phyloP scores from a whole-genome alignment of 148 eudicot genomes.

The Drosera capensis region DNA sequence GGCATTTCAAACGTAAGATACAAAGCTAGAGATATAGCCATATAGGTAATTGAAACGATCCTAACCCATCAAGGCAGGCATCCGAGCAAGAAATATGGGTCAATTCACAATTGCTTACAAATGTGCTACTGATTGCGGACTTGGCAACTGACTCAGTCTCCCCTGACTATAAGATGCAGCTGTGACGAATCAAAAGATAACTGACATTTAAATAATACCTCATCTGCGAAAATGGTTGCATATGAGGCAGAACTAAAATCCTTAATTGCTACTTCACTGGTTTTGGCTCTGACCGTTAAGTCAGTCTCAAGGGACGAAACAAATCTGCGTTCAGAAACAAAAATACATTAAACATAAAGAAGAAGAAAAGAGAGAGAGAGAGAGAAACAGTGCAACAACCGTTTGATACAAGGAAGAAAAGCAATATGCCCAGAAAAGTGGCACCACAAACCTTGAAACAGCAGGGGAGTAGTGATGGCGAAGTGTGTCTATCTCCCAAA shows the following conservation, averaged over 20 bases:
- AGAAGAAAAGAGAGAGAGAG: neutral
- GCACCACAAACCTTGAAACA: constrained; percentile 58
- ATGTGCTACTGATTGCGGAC: no score
- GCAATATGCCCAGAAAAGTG: neutral
- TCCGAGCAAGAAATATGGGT: no score
- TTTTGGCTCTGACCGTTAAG: constrained; percentile 66
- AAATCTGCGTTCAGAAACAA: constrained; percentile 32
- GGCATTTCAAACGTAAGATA: no score
- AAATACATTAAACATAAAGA: neutral
- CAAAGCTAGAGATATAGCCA: no score
- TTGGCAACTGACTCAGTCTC: neutral
- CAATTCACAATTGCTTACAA: no score
- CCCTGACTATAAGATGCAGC: neutral
- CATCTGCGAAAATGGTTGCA: constrained; percentile 64
- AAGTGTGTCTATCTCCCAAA: constrained; percentile 87
- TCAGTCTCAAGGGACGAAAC: constrained; percentile 72
- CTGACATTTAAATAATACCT: constrained; percentile 26
- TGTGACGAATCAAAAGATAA: neutral
- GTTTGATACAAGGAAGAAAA: no score
- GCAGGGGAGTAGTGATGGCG: constrained; percentile 85
- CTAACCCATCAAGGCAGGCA: no score
- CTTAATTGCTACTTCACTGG: constrained; percentile 44
- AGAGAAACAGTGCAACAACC: no score
- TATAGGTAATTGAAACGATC: no score
- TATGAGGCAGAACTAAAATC: constrained; percentile 94